Percentiles rank a stretch among this genome's conserved stretches.
phyloP scores from a whole-genome alignment of 805 yeast species.

The Sugiyamaella lignohabitans region DNA sequence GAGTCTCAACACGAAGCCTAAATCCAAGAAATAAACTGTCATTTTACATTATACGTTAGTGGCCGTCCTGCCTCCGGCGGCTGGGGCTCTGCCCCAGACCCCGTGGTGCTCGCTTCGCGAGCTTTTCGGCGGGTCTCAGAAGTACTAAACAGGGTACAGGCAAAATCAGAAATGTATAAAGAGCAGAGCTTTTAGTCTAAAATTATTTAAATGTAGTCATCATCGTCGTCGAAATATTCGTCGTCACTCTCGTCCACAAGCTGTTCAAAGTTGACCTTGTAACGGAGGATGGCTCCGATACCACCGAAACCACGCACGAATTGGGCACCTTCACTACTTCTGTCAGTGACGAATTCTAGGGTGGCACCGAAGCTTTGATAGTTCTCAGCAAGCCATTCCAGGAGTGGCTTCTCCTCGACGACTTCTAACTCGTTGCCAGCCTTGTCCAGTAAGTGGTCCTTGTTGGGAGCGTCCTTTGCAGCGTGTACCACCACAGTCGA shows the following conservation, averaged over 20 bases:
- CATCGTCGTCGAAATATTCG: conserved; percentile 55
- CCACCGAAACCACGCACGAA: conserved; percentile 99
- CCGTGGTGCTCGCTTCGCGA: not conserved
- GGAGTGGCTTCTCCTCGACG: conserved; percentile 72
- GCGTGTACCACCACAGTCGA: conserved; percentile 62
- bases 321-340: conserved; percentile 97
- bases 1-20: conserved; percentile 9
- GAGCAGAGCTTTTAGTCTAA: no score
- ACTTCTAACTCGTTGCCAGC: conserved; percentile 88
- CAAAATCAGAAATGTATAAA: no score
- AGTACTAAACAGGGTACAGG: no score
- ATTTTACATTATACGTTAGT: not conserved
- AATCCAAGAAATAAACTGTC: not conserved
- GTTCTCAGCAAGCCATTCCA: conserved; percentile 98
- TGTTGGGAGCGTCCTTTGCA: conserved; percentile 65
- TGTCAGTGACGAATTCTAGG: conserved; percentile 92
- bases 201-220: conserved; percentile 4
- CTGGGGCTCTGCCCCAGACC: not conserved
- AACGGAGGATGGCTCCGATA: conserved; percentile 92
- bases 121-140: not conserved
- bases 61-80: not conserved
- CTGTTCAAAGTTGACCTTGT: conserved; percentile 95
- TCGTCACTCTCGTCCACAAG: conserved; percentile 83
- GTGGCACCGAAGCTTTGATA: conserved; percentile 92
- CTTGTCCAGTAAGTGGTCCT: conserved; percentile 71